phyloP scores from a whole-genome alignment of 1,284 basidiomycete species.

The Porogramme epimiltina region DNA sequence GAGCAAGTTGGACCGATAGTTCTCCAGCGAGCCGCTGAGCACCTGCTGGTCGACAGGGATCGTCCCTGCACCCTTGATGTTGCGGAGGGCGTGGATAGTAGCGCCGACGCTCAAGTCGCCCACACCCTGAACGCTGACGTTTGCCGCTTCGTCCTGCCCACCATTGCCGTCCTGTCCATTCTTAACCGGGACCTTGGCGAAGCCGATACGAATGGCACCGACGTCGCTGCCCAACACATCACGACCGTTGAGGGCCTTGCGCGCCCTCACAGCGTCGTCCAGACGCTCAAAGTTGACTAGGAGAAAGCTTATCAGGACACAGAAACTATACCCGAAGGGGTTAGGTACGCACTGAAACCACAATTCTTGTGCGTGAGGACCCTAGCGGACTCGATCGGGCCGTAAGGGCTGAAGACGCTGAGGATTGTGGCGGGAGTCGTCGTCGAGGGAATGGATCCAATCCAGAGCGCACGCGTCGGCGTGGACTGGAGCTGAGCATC shows the following conservation, averaged over 20 bases:
- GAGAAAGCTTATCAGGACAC: slow-evolving; percentile 6
- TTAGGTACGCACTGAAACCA: slow-evolving; percentile 74
- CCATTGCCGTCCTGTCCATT: slow-evolving; percentile 69
- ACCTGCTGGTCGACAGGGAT: slow-evolving; percentile 92
- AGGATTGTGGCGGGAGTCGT: slow-evolving; percentile 92
- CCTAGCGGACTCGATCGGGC: slow-evolving; percentile 94
- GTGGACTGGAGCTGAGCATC: slow-evolving; percentile 84
- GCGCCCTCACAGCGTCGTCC: slow-evolving; percentile 93
- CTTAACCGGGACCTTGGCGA: slow-evolving; percentile 93
- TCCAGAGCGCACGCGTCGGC: slow-evolving; percentile 93
- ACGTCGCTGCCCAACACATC: slow-evolving; percentile 96
- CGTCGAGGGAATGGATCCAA: slow-evolving; percentile 91
- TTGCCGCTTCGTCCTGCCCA: slow-evolving; percentile 61
- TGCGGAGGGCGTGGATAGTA: slow-evolving; percentile 82
- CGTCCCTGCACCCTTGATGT: slow-evolving; percentile 84
- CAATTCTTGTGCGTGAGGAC: slow-evolving; percentile 97
- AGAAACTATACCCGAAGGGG: slow-evolving; percentile 10
- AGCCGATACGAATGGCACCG: slow-evolving; percentile 94
- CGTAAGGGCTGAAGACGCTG: slow-evolving; percentile 93
- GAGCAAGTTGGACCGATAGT: slow-evolving; percentile 90
- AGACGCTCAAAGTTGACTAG: slow-evolving; percentile 95
- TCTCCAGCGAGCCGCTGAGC: slow-evolving; percentile 87
- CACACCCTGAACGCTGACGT: slow-evolving; percentile 72
- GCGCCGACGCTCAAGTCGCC: slow-evolving; percentile 82
- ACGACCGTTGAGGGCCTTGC: slow-evolving; percentile 92